phyloP scores from a whole-genome alignment of 306 rosid species.

The Dryas octopetala region DNA sequence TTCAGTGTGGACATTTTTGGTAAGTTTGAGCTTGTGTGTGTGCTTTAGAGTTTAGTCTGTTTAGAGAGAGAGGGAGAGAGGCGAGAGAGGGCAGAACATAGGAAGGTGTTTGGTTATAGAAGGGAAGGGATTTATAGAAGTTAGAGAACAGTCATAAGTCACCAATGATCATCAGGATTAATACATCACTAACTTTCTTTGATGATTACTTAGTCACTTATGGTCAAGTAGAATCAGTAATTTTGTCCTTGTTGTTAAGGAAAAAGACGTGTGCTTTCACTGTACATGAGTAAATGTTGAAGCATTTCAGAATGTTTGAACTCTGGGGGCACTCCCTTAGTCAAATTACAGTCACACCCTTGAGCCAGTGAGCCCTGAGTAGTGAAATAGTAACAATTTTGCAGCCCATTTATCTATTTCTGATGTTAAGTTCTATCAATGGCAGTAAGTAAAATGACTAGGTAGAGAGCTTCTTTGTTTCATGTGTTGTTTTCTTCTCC shows the following conservation, averaged over 20 bases:
- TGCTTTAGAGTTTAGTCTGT: neutral
- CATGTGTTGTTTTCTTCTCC: conserved; percentile 75
- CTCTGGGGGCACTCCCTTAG: neutral
- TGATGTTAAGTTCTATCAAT: conserved; percentile 42
- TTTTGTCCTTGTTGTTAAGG: neutral
- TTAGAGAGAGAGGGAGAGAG: conserved; percentile 29
- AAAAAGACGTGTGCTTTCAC: conserved; percentile 13
- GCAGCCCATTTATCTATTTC: conserved; percentile 40
- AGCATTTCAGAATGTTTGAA: conserved; percentile 14
- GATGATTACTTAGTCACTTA: neutral
- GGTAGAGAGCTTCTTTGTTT: conserved; percentile 55
- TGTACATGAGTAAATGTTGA: neutral
- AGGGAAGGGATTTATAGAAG: conserved; percentile 50
- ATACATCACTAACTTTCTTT: neutral
- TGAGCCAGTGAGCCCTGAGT: neutral
- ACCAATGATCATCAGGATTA: neutral
- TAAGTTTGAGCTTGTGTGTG: conserved; percentile 10
- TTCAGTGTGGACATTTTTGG: conserved; percentile 53
- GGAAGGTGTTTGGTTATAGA: conserved; percentile 3
- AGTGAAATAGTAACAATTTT: neutral
- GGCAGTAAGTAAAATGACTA: conserved; percentile 43
- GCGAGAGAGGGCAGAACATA: conserved; percentile 18
- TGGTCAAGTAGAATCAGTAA: conserved; percentile 1
- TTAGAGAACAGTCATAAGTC: conserved; percentile 31
- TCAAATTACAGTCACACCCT: conserved; percentile 3